Evolutionary conservation across 176 grass and related monocot species (phyloP), one percentile per base, ranked within the genome.

Genomic region (Alopecurus myosuroides): DNA sequence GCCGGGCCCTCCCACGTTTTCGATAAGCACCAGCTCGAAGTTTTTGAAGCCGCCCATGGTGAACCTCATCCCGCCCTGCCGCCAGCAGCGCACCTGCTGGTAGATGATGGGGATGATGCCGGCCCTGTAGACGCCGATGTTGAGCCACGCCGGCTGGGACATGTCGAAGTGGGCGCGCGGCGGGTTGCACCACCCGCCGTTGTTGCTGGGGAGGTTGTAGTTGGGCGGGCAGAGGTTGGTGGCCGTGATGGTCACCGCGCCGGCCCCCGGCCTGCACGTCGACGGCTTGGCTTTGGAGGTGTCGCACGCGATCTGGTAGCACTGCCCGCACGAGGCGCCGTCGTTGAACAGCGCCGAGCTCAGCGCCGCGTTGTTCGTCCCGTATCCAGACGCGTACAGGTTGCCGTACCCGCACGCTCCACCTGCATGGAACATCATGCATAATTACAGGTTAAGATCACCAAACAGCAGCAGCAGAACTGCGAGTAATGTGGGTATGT

Each of bases 111-210:
- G n/a, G n/a, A n/a, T n/a, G n/a, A n/a, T n/a, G n/a, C n/a, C n/a
- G n/a, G n/a, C n/a, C n/a, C n/a, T n/a, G n/a, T n/a, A n/a, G n/a
- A n/a, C n/a, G n/a, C n/a, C n/a, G n/a, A n/a, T n/a, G 34, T 35
- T 35, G 34, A 35, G 34, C 34, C 34, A 35, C 34, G 34, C 34
- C 34, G 34, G 34, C 34, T 35, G 34, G 3, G 34, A 35, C 34
- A 35, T 35, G 34, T 35, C 34, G 34, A 35, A 35, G 34, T 35
- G 34, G 34, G 34, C 34, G 34, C 88, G 95, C 25, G 95, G 95
- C 4, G 95, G 92, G 88, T 97, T 97, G 92, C 95, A 97, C 95
- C 95, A 97, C 13, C 95, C 95, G 45, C 92, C 95, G 42, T 52
- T 4, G 61, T 94, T 10, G 65, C 26, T 97, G 3, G 90, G 63